A percentile compares a stretch with the other conserved stretches of the same genome.
Evolutionary conservation across 2,329 filamentous ascomycete genomes (phyloP).

Genomic region (Talaromyces pinophilus): DNA sequence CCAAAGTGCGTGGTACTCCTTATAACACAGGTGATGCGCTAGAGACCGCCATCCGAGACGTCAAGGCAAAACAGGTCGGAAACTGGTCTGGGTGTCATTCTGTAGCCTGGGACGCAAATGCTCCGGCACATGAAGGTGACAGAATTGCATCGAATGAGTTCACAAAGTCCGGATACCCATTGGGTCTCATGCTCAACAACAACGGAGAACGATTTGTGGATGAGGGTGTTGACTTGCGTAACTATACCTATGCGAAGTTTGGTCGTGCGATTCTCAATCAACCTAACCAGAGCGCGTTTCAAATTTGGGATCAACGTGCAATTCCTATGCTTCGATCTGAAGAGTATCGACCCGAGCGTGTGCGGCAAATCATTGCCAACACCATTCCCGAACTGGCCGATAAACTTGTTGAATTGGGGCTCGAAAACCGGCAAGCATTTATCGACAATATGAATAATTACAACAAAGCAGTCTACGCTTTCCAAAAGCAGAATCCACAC

Average conservation of each 20-base stretch:
- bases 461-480: conserved; percentile 58
- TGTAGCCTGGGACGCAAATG: conserved; percentile 66
- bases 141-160: conserved; percentile 64
- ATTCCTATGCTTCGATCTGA: conserved; percentile 59
- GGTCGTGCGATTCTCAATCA: conserved; percentile 63
- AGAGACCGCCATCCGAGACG: conserved; percentile 53
- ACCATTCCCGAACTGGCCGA: conserved; percentile 59
- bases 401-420: conserved; percentile 49
- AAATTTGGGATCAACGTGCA: conserved; percentile 62
- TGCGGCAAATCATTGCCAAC: conserved; percentile 54
- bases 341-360: conserved; percentile 63
- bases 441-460: conserved; percentile 57
- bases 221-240: conserved; percentile 65
- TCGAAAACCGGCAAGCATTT: conserved; percentile 52
- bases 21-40: conserved; percentile 65
- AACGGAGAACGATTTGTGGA: conserved; percentile 65
- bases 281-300: conserved; percentile 61
- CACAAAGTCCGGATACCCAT: conserved; percentile 68
- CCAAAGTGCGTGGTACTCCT: conserved; percentile 63
- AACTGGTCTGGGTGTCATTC: conserved; percentile 68
- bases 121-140: conserved; percentile 57
- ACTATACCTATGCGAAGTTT: conserved; percentile 69
- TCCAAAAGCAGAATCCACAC: conserved; percentile 49
- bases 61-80: conserved; percentile 56
- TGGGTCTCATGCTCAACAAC: conserved; percentile 65